Base-by-base conservation (phyloP, 768 basidiomycete genomes). In the Leucocoprinus birnbaumii region DNA sequence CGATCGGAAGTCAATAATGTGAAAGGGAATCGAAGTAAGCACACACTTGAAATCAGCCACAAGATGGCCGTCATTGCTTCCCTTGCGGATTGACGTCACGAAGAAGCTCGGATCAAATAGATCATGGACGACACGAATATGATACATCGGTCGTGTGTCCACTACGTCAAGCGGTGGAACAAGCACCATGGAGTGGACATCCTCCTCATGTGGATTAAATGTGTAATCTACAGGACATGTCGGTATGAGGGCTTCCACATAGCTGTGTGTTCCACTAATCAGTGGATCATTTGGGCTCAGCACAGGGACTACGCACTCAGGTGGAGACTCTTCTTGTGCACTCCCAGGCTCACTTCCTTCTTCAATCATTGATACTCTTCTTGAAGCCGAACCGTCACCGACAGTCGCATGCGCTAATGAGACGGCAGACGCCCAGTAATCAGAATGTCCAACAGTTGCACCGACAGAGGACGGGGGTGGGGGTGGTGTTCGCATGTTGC, bases 41-140 rank as follows among this genome's bases (percentile, higher is more conserved):
- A 59, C 61, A 35, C 40, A 63, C 65, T 44, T 56, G 44, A 65
- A 63, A 7, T 59, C 57, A n/a, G 59, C 65, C 18, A 65, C 42
- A 26, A 61, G 49, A 14, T 53, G 42, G 2, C 59, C 61, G 55
- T 48, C 25, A 3, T 31, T 45, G 4, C 44, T 57, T 40, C 60
- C 62, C 46, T 56, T 61, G 14, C 57, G 51, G 16, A 65, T 44
- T 8, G 61, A 51, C 10, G 65, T 65, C 18, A 61, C 48, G 19
- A 59, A 48, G 40, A 58, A 62, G 22, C 48, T 55, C 6, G 63
- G 65, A 41, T 60, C 51, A 27, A 65, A 62, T 14, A 63, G 54
- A 38, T 64, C 60, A 35, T 58, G 43, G 4, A 51, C 53, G 11
- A 61, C 60, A 14, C 55, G 48, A 21, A 65, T 61, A 48, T 60